Percentiles rank a stretch among this genome's conserved stretches.
These are phyloP conservation scores for Monosporozyma aerobia DNA, from an alignment of 805 yeast genomes.

Conservation along the genomic window DNA sequence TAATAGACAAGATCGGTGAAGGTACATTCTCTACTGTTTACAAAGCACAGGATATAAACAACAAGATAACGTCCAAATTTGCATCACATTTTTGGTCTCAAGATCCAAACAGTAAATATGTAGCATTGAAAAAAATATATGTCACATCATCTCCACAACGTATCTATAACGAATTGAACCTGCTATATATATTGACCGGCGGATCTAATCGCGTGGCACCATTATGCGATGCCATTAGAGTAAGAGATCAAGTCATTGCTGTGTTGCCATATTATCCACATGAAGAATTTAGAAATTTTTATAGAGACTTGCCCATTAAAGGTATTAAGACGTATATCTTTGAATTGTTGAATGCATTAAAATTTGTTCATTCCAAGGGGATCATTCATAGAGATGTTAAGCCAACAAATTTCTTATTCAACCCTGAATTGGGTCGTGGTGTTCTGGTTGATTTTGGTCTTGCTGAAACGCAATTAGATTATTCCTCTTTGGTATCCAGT, in stretches of 20 bases:
- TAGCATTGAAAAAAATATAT: conserved; percentile 87
- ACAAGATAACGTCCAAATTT: conserved; percentile 22
- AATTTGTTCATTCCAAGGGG: conserved; percentile 59
- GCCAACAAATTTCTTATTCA: conserved; percentile 65
- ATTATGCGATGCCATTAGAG: conserved; percentile 74
- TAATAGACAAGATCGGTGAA: conserved; percentile 56
- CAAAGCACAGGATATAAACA: conserved; percentile 40
- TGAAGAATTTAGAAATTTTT: conserved; percentile 81
- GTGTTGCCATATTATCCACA: conserved; percentile 87
- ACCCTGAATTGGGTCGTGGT: conserved; percentile 62
- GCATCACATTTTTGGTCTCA: conserved; percentile 28
- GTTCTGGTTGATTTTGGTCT: conserved; percentile 87
- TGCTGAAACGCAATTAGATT: conserved; percentile 52
- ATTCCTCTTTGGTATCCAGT: not conserved
- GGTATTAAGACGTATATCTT: conserved; percentile 77
- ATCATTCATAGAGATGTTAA: conserved; percentile 91
- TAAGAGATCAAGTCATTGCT: conserved; percentile 87
- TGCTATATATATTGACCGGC: conserved; percentile 61
- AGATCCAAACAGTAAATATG: conserved; percentile 37
- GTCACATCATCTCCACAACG: conserved; percentile 93
- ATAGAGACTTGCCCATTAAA: conserved; percentile 63
- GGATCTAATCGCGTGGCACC: conserved; percentile 79
- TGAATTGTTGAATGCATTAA: conserved; percentile 65
- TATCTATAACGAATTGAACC: conserved; percentile 76
- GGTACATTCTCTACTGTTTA: conserved; percentile 77